phyloP scores from a whole-genome alignment of 2,329 filamentous ascomycete genomes.

The Falciphora oryzae region DNA sequence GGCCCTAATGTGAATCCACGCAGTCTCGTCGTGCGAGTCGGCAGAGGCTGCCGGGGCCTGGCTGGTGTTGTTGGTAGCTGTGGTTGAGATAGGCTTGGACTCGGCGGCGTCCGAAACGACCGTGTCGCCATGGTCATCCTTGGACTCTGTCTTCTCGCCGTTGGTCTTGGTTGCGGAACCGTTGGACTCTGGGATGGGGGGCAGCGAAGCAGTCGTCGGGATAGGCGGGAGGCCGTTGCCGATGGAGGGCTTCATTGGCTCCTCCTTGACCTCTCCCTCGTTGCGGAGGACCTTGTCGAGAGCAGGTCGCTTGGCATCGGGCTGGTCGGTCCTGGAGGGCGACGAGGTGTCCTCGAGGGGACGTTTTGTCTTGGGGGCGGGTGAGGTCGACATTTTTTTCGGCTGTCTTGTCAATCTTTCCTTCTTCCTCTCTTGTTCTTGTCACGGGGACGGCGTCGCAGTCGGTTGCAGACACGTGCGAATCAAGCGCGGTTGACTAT shows the following conservation, averaged over 20 bases:
- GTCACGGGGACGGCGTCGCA: constrained; percentile 27
- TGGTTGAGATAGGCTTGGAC: constrained; percentile 41
- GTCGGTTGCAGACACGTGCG: background rate
- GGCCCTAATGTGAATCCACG: constrained; percentile 94
- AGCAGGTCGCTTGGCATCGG: constrained; percentile 93
- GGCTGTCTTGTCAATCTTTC: constrained; percentile 42
- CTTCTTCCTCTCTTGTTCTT: constrained; percentile 28
- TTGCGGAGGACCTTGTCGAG: constrained; percentile 85
- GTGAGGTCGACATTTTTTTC: constrained; percentile 68
- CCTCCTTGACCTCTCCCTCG: constrained; percentile 48
- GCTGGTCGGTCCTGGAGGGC: constrained; percentile 86
- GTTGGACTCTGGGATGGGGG: constrained; percentile 36
- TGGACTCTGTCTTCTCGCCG: constrained; percentile 41
- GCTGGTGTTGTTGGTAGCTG: constrained; percentile 32
- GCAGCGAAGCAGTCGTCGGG: constrained; percentile 6
- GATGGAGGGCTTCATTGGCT: constrained; percentile 23
- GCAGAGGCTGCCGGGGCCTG: constrained; percentile 39
- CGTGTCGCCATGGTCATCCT: constrained; percentile 62
- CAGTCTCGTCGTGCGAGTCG: constrained; percentile 75
- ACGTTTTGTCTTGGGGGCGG: constrained; percentile 69
- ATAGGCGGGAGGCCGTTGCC: constrained; percentile 28
- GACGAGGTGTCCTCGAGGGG: constrained; percentile 96
- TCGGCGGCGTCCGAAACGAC: constrained; percentile 60
- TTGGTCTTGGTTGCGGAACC: constrained; percentile 44
- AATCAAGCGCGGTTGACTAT: constrained; percentile 32